These are phyloP conservation scores for Dryas alaskensis DNA, from an alignment of 306 rosid genomes.

Conservation along the genomic window DNA sequence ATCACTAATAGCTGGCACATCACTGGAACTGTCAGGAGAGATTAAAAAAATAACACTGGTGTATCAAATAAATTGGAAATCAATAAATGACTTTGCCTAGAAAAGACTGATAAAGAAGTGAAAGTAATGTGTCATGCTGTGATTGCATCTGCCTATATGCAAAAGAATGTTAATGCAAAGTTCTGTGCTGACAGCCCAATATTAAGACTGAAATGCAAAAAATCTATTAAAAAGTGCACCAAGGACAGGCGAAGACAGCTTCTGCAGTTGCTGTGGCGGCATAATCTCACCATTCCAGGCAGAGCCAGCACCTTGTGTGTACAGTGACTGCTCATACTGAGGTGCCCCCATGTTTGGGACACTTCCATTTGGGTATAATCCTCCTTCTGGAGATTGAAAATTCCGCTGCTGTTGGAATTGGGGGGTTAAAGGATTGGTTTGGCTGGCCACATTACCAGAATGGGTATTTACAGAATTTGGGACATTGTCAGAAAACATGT, in stretches of 20 bases:
- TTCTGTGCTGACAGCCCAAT: conserved; percentile 22
- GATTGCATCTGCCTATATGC: conserved; percentile 18
- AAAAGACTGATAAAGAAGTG: background rate
- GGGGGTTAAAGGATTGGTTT: conserved; percentile 39
- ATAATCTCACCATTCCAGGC: conserved; percentile 78
- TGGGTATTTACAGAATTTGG: conserved; percentile 46
- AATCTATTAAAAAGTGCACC: conserved; percentile 49
- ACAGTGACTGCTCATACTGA: conserved; percentile 59
- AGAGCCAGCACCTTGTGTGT: conserved; percentile 52
- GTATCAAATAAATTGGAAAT: conserved; percentile 12
- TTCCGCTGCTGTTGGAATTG: conserved; percentile 58
- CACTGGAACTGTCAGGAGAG: conserved; percentile 12
- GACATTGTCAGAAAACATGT: conserved; percentile 59
- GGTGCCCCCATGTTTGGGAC: conserved; percentile 56
- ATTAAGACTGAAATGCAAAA: conserved; percentile 9
- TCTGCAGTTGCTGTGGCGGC: conserved; percentile 38
- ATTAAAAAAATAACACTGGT: conserved; percentile 6
- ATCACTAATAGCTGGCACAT: conserved; percentile 19
- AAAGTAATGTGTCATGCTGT: conserved; percentile 15
- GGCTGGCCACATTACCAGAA: conserved; percentile 43
- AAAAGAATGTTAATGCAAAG: conserved; percentile 27
- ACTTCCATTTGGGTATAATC: conserved; percentile 56
- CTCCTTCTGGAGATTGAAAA: conserved; percentile 61
- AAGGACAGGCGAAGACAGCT: conserved; percentile 60
- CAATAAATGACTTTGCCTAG: background rate